Percentiles rank a stretch among this genome's conserved stretches.
Evolutionary conservation across 805 yeast species (phyloP).

Genomic region (Myxozyma lipomycoides): DNA sequence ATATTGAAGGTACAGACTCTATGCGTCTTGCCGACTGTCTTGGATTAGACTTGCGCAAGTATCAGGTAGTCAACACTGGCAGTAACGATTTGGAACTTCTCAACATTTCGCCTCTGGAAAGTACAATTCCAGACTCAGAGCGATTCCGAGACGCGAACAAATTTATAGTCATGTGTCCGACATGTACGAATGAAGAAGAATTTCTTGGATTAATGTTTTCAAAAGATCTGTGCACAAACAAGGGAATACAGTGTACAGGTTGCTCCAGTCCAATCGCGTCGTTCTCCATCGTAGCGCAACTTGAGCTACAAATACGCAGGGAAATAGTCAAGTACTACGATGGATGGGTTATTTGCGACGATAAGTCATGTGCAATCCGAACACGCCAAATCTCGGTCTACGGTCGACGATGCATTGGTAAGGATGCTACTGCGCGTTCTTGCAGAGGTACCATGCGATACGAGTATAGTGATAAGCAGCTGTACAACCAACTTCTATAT

Average conservation of each 20-base stretch:
- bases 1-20: slow-evolving; percentile 81
- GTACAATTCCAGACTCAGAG: slow-evolving; percentile 74
- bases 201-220: slow-evolving; percentile 76
- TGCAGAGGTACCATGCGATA: slow-evolving; percentile 81
- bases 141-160: slow-evolving; percentile 65
- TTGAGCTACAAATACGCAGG: slow-evolving; percentile 66
- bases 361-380: slow-evolving; percentile 67
- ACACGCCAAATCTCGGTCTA: slow-evolving; percentile 87
- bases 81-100: slow-evolving; percentile 18
- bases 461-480: slow-evolving; percentile 68
- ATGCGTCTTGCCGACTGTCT: slow-evolving; percentile 70
- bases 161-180: slow-evolving; percentile 54
- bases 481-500: slow-evolving; percentile 82
- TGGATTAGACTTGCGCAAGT: slow-evolving; percentile 70
- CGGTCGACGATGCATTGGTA: slow-evolving; percentile 78
- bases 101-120: slow-evolving; percentile 64
- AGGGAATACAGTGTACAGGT: slow-evolving; percentile 65
- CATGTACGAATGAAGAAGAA: slow-evolving; percentile 55
- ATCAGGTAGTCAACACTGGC: slow-evolving; percentile 35
- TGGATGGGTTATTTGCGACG: slow-evolving; percentile 85
- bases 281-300: slow-evolving; percentile 61
- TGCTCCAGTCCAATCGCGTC: slow-evolving; percentile 45
- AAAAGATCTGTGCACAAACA: slow-evolving; percentile 46
- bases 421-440: slow-evolving; percentile 55
- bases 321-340: slow-evolving; percentile 75